Base-by-base conservation (phyloP, 2,329 filamentous ascomycete species). In the Colletotrichum australisinense region DNA sequence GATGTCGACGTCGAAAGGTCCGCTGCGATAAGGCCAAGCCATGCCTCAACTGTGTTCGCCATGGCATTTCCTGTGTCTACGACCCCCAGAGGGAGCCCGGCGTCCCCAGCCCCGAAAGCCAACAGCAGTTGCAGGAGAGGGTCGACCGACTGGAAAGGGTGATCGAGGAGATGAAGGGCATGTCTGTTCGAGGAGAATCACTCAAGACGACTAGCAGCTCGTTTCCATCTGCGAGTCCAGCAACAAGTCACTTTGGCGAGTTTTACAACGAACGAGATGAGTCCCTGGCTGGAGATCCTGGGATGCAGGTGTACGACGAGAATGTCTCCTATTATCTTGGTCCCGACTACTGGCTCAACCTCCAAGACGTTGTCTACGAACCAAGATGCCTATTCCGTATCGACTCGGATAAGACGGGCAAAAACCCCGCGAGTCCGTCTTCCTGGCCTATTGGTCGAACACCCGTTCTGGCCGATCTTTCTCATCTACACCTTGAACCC, bases 251-350 rank as follows among this genome's bases (percentile, higher is more conserved):
- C 35, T 49, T 63, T 16, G 42, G 49, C 57, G 69, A 72, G 11
- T 42, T 24, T 46, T 30, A 73, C 24, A 24, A 32, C 35, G 62
- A 73, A 49, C 42, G 42, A 49, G 42, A 49, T 3, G 67, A 73
- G n/a, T 26, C 67, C 16, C 28, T 38, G 60, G 60, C 67, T 5
- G 67, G 71, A 22, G 72, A 74, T 24, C 69, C 63, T 9, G 72
- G 72, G 5, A 73, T 68, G 63, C 72, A 74, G 6, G 64, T 74
- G 5, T 72, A 67, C 64, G 72, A 74, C 49, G 67, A 72, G 3
- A 66, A 73, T 38, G 69, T 73, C 3, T 74, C 72, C n/a, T 74
- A 65, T n/a, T 73, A 74, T 22, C 69, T 74, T 28, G 72, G 72
- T 1, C 72, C 72, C 7, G 68, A 69, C 28, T 69, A 69, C 65